phyloP scores from a whole-genome alignment of 2,329 filamentous ascomycete genomes.

The Ophiocordyceps camponoti-leonardi region DNA sequence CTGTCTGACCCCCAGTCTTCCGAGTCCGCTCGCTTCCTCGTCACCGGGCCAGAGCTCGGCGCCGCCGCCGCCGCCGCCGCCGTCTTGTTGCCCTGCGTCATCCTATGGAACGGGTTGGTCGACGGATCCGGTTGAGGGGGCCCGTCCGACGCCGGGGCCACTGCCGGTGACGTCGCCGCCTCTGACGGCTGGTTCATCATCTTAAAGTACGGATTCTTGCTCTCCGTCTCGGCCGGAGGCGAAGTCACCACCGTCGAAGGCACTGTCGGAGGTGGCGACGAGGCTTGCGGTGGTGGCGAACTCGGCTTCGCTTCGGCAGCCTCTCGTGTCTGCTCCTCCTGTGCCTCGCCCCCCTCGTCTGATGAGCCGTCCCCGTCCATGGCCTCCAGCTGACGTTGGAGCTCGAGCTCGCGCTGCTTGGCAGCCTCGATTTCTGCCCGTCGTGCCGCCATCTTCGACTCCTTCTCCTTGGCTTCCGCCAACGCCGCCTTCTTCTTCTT shows the following conservation, averaged over 20 bases:
- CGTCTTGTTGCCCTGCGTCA: slow-evolving; percentile 46
- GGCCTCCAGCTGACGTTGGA: slow-evolving; percentile 70
- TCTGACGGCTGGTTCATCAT: slow-evolving; percentile 60
- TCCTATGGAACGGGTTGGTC: slow-evolving; percentile 93
- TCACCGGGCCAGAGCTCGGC: slow-evolving; percentile 29
- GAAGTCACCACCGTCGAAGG: slow-evolving; percentile 31
- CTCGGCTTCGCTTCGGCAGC: slow-evolving; percentile 33
- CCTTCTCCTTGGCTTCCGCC: slow-evolving; percentile 76
- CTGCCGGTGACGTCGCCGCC: slow-evolving; percentile 26
- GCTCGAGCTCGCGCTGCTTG: slow-evolving; percentile 73
- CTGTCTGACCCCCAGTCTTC: slow-evolving; percentile 71
- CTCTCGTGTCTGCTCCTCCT: slow-evolving; percentile 50
- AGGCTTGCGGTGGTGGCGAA: too few relatives aligned
- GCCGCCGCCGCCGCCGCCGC: slow-evolving; percentile 25
- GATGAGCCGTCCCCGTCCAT: slow-evolving; percentile 59
- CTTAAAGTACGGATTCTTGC: slow-evolving; percentile 88
- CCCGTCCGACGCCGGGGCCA: slow-evolving; percentile 19
- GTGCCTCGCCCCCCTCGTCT: slow-evolving; percentile 63
- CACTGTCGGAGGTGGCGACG: slow-evolving; percentile 23
- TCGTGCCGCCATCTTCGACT: slow-evolving; percentile 66
- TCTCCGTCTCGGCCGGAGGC: slow-evolving; percentile 51
- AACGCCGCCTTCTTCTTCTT: slow-evolving; percentile 76
- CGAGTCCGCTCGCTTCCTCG: slow-evolving; percentile 40
- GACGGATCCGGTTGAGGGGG: slow-evolving; percentile 38
- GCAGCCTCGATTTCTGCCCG: slow-evolving; percentile 86